Evolutionary conservation across 345 rosid genomes (phyloP), one percentile per base, ranked within the genome.

Genomic region (Murraya paniculata): DNA sequence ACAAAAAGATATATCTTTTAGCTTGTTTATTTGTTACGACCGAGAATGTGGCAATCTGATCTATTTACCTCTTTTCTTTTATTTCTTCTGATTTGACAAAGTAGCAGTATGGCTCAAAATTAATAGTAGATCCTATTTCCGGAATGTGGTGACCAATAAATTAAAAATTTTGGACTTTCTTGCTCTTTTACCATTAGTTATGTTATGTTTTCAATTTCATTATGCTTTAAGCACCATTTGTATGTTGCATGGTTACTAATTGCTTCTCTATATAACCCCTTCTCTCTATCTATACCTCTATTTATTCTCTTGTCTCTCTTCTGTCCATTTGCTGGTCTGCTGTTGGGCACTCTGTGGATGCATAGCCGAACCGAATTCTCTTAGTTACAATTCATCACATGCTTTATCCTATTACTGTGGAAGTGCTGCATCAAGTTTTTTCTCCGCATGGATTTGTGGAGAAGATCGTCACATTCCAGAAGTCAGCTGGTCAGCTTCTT

Each of bases 401-500:
- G 97, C 93, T 92, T 79, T 94, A 94, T 82, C 98, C 98, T 82
- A 92, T 94, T 77, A 92, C 98, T 7, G 98, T 94, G 89, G 98
- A 94, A 71, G 97, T 92, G 80, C 95, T 94, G 84, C 98, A 94
- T 80, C 98, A 90, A 88, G 95, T 94, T 82, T 92, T 94, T 86
- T 92, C 95, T 87, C 93, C 97, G 75, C 85, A 89, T 90, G 98
- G 98, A 85, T 89, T 82, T 86, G 97, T 92, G 81, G 98, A 94
- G 89, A 94, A 94, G 95, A 91, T 94, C 39, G 97, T 94, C 89
- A 94, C 98, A 11, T 94, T 94, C 84, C 98, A 94, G 89, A 94
- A 94, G 95, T 94, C 97, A 66, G 98, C 98, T 86, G 97, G 95
- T 94, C 93, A 92, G 98, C 90, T 88, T 86, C 89, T 83, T 82